These are phyloP conservation scores for Tetrapisispora pingtungensis DNA, from an alignment of 805 yeast species.

Conservation along the genomic window DNA sequence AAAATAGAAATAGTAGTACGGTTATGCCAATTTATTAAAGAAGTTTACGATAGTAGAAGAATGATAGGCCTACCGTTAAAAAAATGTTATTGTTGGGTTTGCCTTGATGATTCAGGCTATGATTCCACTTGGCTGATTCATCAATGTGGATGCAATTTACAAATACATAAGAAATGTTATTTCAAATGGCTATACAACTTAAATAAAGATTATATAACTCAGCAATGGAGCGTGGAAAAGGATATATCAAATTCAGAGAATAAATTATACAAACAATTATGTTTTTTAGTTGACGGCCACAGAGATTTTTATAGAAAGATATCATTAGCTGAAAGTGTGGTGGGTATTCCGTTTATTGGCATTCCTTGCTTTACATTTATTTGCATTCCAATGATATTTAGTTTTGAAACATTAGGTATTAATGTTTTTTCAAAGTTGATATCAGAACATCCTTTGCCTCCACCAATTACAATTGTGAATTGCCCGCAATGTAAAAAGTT, in stretches of 20 bases:
- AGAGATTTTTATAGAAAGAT: constrained; percentile 12
- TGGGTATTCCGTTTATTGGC: constrained; percentile 9
- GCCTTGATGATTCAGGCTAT: constrained; percentile 17
- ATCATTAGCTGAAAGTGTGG: constrained; percentile 8
- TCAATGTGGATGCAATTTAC: constrained; percentile 25
- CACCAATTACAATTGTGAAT: constrained; percentile 6
- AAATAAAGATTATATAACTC: constrained; percentile 1
- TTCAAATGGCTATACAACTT: constrained; percentile 15
- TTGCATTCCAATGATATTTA: constrained; percentile 5
- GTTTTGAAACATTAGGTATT: constrained; percentile 6
- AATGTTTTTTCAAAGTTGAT: constrained; percentile 2
- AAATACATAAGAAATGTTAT: constrained; percentile 23
- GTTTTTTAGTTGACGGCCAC: constrained; percentile 13
- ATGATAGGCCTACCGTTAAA: neutral
- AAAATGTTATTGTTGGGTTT: constrained; percentile 22
- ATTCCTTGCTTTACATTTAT: constrained; percentile 5
- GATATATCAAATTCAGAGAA: constrained; percentile 3
- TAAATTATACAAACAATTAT: constrained; percentile 10
- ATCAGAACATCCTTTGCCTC: constrained; percentile 1
- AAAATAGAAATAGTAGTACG: neutral
- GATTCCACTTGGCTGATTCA: constrained; percentile 18
- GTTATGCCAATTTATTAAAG: too few relatives aligned
- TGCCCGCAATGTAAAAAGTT: constrained; percentile 19
- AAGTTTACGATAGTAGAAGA: neutral
- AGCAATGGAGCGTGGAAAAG: constrained; percentile 4